phyloP scores from a whole-genome alignment of 2,329 filamentous ascomycete species.

The Fusarium papillatum region DNA sequence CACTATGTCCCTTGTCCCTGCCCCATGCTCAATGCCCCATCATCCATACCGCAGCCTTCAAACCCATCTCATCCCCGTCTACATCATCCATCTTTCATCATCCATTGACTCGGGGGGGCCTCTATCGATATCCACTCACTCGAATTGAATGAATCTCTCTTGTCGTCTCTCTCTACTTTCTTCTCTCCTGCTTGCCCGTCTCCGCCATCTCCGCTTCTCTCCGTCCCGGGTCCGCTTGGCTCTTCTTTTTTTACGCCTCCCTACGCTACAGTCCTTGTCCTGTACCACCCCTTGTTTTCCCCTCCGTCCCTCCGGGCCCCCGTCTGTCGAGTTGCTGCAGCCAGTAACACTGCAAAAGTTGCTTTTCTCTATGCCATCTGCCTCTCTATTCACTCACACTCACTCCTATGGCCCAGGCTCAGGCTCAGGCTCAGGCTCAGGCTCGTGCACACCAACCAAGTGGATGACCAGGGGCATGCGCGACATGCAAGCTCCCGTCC shows the following conservation, averaged over 20 bases:
- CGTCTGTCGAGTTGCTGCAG: conserved; percentile 28
- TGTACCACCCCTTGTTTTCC: conserved; percentile 34
- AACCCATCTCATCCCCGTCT: conserved; percentile 32
- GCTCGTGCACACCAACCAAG: not conserved
- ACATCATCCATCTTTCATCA: conserved; percentile 32
- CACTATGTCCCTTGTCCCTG: conserved; percentile 40
- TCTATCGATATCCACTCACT: conserved; percentile 15
- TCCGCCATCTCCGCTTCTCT: conserved; percentile 24
- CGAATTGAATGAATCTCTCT: conserved; percentile 10
- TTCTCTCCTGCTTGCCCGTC: conserved; percentile 1
- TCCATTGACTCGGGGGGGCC: conserved; percentile 13
- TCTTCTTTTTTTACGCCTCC: conserved; percentile 27
- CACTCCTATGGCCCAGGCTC: not conserved
- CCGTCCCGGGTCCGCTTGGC: conserved; percentile 19
- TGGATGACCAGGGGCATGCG: conserved; percentile 25
- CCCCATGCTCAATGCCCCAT: conserved; percentile 45
- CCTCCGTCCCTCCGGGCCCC: conserved; percentile 23
- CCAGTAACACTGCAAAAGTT: conserved; percentile 33
- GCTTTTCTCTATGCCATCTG: conserved; percentile 31
- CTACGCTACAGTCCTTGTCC: conserved; percentile 32
- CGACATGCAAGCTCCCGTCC: conserved; percentile 42
- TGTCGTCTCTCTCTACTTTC: not conserved
- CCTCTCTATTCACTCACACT: conserved; percentile 12
- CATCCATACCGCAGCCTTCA: conserved; percentile 27
- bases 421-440: not conserved